These are phyloP conservation scores for Trametes maxima DNA, from an alignment of 768 basidiomycete species.

Conservation along the genomic window DNA sequence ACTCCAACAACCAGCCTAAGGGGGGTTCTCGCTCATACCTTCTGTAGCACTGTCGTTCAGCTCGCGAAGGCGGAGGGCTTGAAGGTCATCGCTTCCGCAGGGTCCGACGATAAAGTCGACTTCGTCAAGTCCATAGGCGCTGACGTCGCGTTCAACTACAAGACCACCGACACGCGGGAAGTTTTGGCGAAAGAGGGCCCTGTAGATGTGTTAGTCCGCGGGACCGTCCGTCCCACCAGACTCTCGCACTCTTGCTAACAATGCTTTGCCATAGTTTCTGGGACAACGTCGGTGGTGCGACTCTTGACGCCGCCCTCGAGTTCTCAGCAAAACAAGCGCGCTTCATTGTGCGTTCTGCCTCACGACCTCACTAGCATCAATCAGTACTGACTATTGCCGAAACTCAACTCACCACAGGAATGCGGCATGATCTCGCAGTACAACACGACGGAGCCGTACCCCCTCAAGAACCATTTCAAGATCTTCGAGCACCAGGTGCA, in stretches of 20 bases:
- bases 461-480: conserved; percentile 29
- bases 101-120: conserved; percentile 72
- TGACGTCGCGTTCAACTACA: conserved; percentile 76
- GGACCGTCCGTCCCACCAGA: neutral
- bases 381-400: neutral
- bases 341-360: conserved; percentile 27
- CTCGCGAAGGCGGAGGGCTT: conserved; percentile 46
- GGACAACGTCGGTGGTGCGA: conserved; percentile 38
- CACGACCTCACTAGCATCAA: neutral
- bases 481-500: conserved; percentile 33
- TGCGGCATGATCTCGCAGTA: conserved; percentile 36
- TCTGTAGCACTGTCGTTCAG: conserved; percentile 38
- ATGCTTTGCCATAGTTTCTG: conserved; percentile 30
- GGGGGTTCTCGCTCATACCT: neutral
- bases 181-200: conserved; percentile 59
- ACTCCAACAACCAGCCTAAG: no score
- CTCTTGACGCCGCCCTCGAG: conserved; percentile 33
- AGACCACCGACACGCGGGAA: conserved; percentile 54
- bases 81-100: conserved; percentile 72
- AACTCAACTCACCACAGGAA: conserved; percentile 18
- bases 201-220: conserved; percentile 42
- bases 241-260: neutral
- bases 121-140: conserved; percentile 63
- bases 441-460: conserved; percentile 26
- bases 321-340: conserved; percentile 17